Percentiles rank a stretch among this genome's conserved stretches.
phyloP scores from a whole-genome alignment of 176 grass and related monocot genomes.

The Metroxylon sagu region DNA sequence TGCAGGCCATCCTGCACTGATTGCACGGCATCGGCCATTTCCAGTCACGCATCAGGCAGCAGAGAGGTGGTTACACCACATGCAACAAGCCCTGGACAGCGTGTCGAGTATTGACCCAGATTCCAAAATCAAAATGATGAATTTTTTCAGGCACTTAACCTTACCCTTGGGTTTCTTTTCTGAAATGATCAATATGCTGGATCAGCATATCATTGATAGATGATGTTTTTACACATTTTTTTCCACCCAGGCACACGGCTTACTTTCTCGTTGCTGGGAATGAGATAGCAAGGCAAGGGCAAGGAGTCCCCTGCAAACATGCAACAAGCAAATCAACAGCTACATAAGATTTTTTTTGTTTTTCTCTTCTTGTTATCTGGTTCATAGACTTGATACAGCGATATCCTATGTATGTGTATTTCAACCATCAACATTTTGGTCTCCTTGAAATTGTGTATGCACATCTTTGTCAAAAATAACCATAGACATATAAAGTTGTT shows the following conservation, averaged over 20 bases:
- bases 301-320: constrained; percentile 45
- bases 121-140: constrained; percentile 78
- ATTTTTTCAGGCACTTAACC: constrained; percentile 57
- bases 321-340: constrained; percentile 35
- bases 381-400: background rate
- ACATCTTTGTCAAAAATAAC: too few species aligned
- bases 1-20: constrained; percentile 89
- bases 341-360: constrained; percentile 1
- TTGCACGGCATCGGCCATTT: constrained; percentile 70
- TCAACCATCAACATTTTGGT: too few species aligned
- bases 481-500: too few species aligned
- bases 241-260: constrained; percentile 65
- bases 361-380: background rate
- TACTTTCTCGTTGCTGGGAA: constrained; percentile 85
- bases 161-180: background rate
- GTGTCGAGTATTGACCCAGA: constrained; percentile 59
- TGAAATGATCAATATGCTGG: background rate
- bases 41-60: constrained; percentile 71
- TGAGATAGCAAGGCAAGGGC: constrained; percentile 67
- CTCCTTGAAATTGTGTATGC: too few species aligned
- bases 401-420: too few species aligned
- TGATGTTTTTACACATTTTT: background rate
- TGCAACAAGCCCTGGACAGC: constrained; percentile 70
- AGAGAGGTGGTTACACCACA: constrained; percentile 88
- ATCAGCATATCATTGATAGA: background rate